Percentiles rank a stretch among this genome's conserved stretches.
Evolutionary conservation across 192 early-diverging fungal species (phyloP).

Genomic region (Coemansia sp.): DNA sequence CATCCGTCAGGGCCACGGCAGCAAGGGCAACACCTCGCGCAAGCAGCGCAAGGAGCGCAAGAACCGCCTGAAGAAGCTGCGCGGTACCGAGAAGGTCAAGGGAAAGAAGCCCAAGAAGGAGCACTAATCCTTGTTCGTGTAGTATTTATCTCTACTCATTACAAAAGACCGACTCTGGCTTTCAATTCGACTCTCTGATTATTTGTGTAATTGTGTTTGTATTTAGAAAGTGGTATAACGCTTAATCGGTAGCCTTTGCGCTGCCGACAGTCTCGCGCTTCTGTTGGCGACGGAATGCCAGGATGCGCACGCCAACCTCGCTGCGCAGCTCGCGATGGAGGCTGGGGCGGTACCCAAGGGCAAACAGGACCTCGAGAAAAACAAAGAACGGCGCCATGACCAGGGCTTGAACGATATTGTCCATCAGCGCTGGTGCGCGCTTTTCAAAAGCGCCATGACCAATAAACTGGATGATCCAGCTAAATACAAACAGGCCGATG

Average conservation of each 20-base stretch:
- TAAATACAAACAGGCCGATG: conserved; percentile 59
- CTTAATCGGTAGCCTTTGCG: conserved; percentile 2
- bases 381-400: conserved; percentile 96
- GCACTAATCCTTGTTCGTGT: conserved; percentile 11
- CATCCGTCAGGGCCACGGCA: conserved; percentile 69
- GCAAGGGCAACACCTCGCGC: conserved; percentile 71
- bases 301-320: conserved; percentile 36
- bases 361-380: conserved; percentile 81
- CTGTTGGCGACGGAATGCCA: conserved; percentile 30
- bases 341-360: conserved; percentile 72
- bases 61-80: conserved; percentile 98
- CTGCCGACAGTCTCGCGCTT: conserved; percentile 6
- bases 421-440: conserved; percentile 81
- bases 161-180: background rate
- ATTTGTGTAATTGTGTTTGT: background rate
- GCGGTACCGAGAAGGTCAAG: conserved; percentile 92
- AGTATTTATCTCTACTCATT: conserved; percentile 2
- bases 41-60: conserved; percentile 99
- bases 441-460: conserved; percentile 87
- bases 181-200: no score
- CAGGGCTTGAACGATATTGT: conserved; percentile 85
- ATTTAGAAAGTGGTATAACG: background rate
- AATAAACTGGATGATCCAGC: conserved; percentile 89
- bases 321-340: conserved; percentile 61
- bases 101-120: conserved; percentile 54